A percentile compares a stretch with the other conserved stretches of the same genome.
These are phyloP conservation scores for Phaffia australis DNA, from an alignment of 768 basidiomycete species.

Conservation along the genomic window DNA sequence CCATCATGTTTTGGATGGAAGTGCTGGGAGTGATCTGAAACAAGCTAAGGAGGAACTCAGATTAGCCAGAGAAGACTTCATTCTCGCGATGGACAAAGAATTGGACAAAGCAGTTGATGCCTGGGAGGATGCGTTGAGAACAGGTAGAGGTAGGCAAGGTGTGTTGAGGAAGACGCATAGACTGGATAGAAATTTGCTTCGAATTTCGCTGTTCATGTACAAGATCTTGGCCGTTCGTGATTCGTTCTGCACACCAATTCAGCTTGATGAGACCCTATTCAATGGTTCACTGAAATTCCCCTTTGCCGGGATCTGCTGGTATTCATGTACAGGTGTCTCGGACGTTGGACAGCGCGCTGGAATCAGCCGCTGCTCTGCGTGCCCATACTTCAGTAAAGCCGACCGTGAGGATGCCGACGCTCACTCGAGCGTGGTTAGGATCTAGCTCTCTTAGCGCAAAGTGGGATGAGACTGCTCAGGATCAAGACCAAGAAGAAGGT, in stretches of 20 bases:
- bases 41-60: background rate
- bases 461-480: slow-evolving; percentile 20
- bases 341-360: slow-evolving; percentile 8
- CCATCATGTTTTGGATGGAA: slow-evolving; percentile 15
- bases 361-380: background rate
- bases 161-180: background rate
- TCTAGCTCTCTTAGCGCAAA: slow-evolving; percentile 12
- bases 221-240: slow-evolving; percentile 11
- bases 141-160: too few species aligned
- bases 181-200: slow-evolving; percentile 19
- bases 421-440: slow-evolving; percentile 15
- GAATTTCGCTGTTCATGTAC: slow-evolving; percentile 17
- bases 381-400: background rate
- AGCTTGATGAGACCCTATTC: background rate
- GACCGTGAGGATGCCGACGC: slow-evolving; percentile 4
- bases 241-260: background rate
- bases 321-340: slow-evolving; percentile 1
- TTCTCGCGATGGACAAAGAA: slow-evolving; percentile 11
- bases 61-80: background rate
- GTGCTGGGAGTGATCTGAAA: background rate
- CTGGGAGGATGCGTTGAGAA: slow-evolving; percentile 14
- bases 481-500: slow-evolving; percentile 6
- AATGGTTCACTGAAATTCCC: background rate
- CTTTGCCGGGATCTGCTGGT: background rate
- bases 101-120: slow-evolving; percentile 11